Percentiles rank a stretch among this genome's conserved stretches.
Conservation (phyloP, 129 eudicot genomes). For the Pulicaria dysenterica region DNA sequence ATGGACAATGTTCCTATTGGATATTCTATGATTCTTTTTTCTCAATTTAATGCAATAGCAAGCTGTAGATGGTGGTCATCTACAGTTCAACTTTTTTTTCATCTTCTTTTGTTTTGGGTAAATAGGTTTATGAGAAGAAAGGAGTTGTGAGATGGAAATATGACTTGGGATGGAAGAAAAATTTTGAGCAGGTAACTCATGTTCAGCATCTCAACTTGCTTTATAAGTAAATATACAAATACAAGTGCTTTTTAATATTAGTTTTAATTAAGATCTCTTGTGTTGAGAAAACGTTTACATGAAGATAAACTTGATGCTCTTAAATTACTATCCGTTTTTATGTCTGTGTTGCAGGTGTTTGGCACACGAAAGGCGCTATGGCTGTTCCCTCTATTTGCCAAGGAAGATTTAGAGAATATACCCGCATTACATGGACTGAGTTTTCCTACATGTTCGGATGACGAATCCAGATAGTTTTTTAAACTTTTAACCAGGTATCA, state of each 20-base stretch:
- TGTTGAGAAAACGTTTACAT: not conserved
- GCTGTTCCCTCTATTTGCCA: constrained; percentile 66
- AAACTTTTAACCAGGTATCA: constrained; percentile 1
- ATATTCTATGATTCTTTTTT: not conserved
- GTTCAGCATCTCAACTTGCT: constrained; percentile 17
- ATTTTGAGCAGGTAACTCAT: constrained; percentile 73
- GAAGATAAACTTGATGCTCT: constrained; percentile 3
- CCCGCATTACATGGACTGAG: constrained; percentile 70
- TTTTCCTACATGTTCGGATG: constrained; percentile 59
- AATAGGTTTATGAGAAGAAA: constrained; percentile 85
- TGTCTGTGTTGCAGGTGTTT: constrained; percentile 52
- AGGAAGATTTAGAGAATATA: constrained; percentile 70
- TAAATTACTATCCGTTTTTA: not conserved
- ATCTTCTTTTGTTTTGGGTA: not conserved
- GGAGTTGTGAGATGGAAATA: constrained; percentile 71
- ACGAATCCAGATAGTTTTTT: constrained; percentile 36
- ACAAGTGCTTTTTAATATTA: not conserved
- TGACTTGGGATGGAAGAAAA: constrained; percentile 73
- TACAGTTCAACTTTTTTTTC: not conserved
- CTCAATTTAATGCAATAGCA: not conserved
- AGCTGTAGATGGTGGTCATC: not conserved
- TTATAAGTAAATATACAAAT: not conserved
- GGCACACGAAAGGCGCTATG: constrained; percentile 67
- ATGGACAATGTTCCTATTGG: not conserved
- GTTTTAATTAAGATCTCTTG: not conserved